Base-by-base conservation (phyloP, 495 filamentous ascomycete species). In the Stereocaulon alpinum region DNA sequence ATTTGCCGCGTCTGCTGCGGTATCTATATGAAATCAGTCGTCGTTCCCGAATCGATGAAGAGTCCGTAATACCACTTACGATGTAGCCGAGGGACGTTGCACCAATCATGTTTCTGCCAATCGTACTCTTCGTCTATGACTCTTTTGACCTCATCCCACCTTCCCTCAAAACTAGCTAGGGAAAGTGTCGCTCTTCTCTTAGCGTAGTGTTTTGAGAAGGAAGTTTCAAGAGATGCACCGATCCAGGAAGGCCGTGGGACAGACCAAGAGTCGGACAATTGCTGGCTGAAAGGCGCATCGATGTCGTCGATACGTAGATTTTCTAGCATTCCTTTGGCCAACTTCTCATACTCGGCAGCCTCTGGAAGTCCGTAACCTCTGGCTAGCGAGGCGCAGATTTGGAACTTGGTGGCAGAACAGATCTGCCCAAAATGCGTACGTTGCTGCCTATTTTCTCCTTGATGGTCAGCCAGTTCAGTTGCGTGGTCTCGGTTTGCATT, bases 401-500 rank as follows among this genome's bases (percentile, higher is more conserved):
- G 17, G 34, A 42, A 56, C 11, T 58, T 58, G 7, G 55, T 58
- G 4, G 44, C 55, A 24, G 20, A 17, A 30, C 55, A 58, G 6
- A 58, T 58, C 14, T 49, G 20, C 27, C 41, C 41, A 58, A 58
- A 58, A 20, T 47, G 56, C 30, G 30, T 58, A 40, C 56, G 56
- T 32, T 58, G 56, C 5, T 58, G 14, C 24, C 9, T 24, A 6
- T 47, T 47, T 17, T 34, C 40, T 22, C 40, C 56, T 20, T 47
- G 14, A 29, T 58, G 17, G 18, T 49, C 15, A 22, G 56, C 56
- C 29, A 58, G 18, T 40, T 58, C 56, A 17, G 56, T 47, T 7
- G 32, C 44, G 45, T 58, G 55, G 29, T 58, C 56, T 24, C 56
- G 18, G 43, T 58, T 58, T 12, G 56, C 56, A 40, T 58, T 58